Conservation (phyloP, 2,329 filamentous ascomycete species). For the Neonectria punicea region DNA sequence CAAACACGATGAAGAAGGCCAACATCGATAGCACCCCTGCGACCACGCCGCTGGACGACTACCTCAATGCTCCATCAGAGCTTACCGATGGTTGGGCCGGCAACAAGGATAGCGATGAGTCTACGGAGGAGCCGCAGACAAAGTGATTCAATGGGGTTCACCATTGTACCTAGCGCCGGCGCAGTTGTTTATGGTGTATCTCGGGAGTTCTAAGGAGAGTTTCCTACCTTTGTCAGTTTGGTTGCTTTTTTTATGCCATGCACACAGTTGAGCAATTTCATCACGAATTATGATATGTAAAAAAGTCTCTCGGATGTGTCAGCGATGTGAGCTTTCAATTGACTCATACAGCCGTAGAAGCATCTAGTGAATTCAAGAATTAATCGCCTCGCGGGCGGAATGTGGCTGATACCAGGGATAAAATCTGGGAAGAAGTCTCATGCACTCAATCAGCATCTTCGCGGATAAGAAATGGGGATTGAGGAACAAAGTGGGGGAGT, state of each 20-base stretch:
- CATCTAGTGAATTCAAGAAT: neutral
- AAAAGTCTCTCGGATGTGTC: neutral
- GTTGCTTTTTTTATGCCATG: neutral
- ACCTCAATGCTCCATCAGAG: constrained; percentile 8
- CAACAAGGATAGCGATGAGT: neutral
- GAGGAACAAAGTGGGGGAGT: constrained; percentile 8
- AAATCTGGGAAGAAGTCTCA: neutral
- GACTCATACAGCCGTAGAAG: neutral
- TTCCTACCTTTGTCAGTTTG: neutral
- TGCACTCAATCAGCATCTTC: neutral
- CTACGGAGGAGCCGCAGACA: neutral
- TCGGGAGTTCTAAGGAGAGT: neutral
- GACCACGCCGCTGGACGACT: constrained; percentile 12
- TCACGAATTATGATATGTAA: neutral
- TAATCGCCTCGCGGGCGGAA: too few relatives aligned
- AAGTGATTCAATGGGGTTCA: neutral
- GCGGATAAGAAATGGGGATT: neutral
- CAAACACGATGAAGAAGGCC: constrained; percentile 4
- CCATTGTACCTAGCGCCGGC: neutral
- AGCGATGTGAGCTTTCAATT: neutral
- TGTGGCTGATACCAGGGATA: neutral
- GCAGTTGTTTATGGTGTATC: neutral
- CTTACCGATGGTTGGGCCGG: constrained; percentile 29
- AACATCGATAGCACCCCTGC: constrained; percentile 11
- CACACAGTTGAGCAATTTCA: neutral